These are phyloP conservation scores for Apiospora saccharicola DNA, from an alignment of 2,329 filamentous ascomycete genomes.

Conservation along the genomic window DNA sequence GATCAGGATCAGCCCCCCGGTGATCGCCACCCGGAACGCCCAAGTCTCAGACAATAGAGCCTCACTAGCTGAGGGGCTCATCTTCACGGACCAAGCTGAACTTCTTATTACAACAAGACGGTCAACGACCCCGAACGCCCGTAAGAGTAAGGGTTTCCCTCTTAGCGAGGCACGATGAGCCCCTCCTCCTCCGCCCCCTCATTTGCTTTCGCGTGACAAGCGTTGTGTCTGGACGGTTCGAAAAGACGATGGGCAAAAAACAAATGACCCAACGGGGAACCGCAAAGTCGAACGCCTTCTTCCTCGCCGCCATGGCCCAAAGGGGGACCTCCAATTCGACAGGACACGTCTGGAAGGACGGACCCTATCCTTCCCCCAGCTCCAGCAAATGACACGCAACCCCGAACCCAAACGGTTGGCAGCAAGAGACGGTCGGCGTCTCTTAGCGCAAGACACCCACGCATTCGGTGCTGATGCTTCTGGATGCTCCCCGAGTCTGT, in stretches of 20 bases:
- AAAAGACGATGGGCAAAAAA: background rate
- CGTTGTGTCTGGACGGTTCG: background rate
- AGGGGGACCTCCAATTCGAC: background rate
- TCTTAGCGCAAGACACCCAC: background rate
- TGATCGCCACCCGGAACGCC: background rate
- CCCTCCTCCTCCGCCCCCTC: background rate
- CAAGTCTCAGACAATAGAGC: constrained; percentile 17
- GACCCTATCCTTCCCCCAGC: background rate
- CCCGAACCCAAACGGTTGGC: background rate
- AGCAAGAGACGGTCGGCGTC: background rate
- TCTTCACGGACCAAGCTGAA: background rate
- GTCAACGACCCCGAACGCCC: constrained; percentile 2
- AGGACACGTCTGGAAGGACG: background rate
- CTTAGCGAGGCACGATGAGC: background rate
- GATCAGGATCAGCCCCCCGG: constrained; percentile 10
- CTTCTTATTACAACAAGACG: background rate
- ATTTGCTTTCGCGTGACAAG: background rate
- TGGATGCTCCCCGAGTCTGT: background rate
- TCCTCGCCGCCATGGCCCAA: background rate
- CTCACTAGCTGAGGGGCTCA: background rate
- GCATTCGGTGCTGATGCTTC: background rate
- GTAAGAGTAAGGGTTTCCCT: background rate
- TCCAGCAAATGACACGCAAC: background rate
- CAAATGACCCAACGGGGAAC: background rate
- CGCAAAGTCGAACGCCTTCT: background rate